A percentile compares a stretch with the other conserved stretches of the same genome.
Evolutionary conservation across 1,284 basidiomycete species (phyloP).

Genomic region (Heterobasidion parviporum): DNA sequence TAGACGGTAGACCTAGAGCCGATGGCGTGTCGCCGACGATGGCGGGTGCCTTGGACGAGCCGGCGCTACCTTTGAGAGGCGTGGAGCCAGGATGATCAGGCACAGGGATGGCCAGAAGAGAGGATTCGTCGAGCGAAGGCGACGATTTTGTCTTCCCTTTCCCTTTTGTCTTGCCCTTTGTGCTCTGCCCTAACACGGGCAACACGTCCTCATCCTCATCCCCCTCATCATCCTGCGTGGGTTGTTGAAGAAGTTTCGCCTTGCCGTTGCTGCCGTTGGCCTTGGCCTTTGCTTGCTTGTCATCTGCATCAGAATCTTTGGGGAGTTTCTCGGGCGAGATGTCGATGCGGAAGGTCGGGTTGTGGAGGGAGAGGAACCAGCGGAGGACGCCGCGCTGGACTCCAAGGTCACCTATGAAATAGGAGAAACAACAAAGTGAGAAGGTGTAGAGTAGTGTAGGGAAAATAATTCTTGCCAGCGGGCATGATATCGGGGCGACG

Average conservation of each 20-base stretch:
- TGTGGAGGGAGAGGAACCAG: slow-evolving; percentile 68
- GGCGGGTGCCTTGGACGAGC: too few species aligned
- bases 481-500: slow-evolving; percentile 78
- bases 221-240: background rate
- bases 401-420: slow-evolving; percentile 67
- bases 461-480: slow-evolving; percentile 38
- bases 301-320: slow-evolving; percentile 20
- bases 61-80: too few species aligned
- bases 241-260: slow-evolving; percentile 4
- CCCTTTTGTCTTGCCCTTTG: background rate
- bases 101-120: background rate
- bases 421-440: background rate
- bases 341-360: slow-evolving; percentile 35
- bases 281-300: slow-evolving; percentile 12
- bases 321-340: slow-evolving; percentile 49
- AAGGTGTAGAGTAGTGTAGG: background rate
- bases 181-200: background rate
- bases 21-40: background rate
- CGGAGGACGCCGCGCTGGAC: slow-evolving; percentile 72
- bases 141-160: background rate
- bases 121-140: background rate
- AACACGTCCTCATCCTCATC: background rate
- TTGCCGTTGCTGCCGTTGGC: slow-evolving; percentile 9
- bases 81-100: too few species aligned
- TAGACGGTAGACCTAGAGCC: slow-evolving; percentile 15